Evolutionary conservation across 345 rosid genomes (phyloP), one percentile per base, ranked within the genome.

Genomic region (Kandelia obovata): DNA sequence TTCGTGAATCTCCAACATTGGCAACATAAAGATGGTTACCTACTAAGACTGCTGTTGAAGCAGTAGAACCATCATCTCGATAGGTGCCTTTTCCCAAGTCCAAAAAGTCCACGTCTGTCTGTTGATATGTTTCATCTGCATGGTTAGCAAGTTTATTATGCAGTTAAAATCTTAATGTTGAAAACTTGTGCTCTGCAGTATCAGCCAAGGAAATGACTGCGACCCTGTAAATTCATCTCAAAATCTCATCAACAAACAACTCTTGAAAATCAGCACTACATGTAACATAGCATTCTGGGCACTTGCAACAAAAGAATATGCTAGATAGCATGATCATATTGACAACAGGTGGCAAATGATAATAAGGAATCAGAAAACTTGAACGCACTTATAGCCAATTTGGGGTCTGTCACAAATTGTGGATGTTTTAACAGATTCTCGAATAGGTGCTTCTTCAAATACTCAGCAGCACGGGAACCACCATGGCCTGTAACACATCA

Each of bases 31-130:
- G 82, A 85, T 90, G 99, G 75, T 81, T 84, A 71, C 94, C 97
- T 35, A 96, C 88, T 78, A 96, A 77, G 31, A 96, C 88, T 53
- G 97, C 99, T 64, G 98, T 83, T 27, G 99, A 96, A 80, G 99
- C 99, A 67, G 99, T 96, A 49, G 99, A 96, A 73, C 99, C 99
- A 81, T 96, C 99, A 69, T 96, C 99, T 65, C 98, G 73, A 65
- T 79, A 92, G 23, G 83, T 75, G 72, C 90, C 97, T 70, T 82
- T 89, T 81, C 89, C 97, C 17, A 91, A 90, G 39, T 87, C 88
- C 66, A 96, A 85, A 72, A 96, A 96, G 69, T 86, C 97, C 32
- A 39, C 83, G 75, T 96, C 99, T 46, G 96, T 96, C 78, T 88
- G 91, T 74, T 85, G 83, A 78, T 90, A 96, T 66, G 95, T 88